Conservation (phyloP, 495 filamentous ascomycete species). For the Barbatosphaeria neglecta region DNA sequence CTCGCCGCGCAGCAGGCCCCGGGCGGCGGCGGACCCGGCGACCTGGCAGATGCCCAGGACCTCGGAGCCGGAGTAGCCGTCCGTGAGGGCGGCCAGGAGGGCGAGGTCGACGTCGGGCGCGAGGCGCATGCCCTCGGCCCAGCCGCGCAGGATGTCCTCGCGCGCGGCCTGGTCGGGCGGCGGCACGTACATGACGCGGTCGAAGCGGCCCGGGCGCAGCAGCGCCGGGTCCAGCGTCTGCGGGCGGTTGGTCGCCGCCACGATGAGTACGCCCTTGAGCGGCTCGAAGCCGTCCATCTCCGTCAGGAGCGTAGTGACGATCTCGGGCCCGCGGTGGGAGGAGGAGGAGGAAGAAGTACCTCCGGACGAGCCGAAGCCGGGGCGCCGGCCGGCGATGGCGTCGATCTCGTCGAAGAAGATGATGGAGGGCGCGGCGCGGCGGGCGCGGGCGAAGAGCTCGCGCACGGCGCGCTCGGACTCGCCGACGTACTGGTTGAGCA, state of each 20-base stretch:
- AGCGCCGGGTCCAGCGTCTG: constrained; percentile 79
- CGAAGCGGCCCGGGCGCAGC: constrained; percentile 78
- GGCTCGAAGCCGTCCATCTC: constrained; percentile 95
- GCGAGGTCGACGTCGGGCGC: constrained; percentile 50
- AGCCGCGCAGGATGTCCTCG: constrained; percentile 63
- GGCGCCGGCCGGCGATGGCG: constrained; percentile 69
- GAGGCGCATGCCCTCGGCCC: constrained; percentile 46
- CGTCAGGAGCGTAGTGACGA: constrained; percentile 82
- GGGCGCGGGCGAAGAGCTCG: constrained; percentile 78
- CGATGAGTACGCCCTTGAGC: constrained; percentile 69
- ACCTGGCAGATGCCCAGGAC: constrained; percentile 62
- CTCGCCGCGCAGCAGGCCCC: constrained; percentile 2
- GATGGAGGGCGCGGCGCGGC: constrained; percentile 78
- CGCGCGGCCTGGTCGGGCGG: constrained; percentile 68
- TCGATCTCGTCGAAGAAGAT: constrained; percentile 99
- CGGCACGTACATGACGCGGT: constrained; percentile 81
- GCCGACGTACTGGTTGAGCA: constrained; percentile 95
- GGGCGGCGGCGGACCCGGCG: constrained; percentile 28
- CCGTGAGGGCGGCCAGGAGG: constrained; percentile 54
- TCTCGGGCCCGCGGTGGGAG: constrained; percentile 53
- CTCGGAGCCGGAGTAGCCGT: constrained; percentile 84
- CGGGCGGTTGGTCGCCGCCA: constrained; percentile 92
- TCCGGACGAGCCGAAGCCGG: constrained; percentile 20
- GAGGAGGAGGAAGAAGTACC: constrained; percentile 23
- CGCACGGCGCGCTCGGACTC: constrained; percentile 86